Conservation (phyloP, 148 eudicot species). For the Limonium bicolor region DNA sequence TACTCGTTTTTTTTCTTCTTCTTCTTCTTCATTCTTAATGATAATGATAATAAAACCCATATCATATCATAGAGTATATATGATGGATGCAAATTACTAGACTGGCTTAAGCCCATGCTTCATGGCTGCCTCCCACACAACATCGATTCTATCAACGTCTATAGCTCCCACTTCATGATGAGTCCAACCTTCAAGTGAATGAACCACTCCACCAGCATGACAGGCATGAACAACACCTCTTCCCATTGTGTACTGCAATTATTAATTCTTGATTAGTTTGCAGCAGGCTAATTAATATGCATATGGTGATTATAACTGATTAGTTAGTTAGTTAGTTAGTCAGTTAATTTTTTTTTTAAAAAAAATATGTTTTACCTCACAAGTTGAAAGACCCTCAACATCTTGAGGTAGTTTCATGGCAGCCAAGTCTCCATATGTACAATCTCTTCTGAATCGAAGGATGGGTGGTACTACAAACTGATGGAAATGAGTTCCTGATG, state of each 20-base stretch:
- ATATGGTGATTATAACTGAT: too few relatives aligned
- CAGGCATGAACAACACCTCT: conserved; percentile 80
- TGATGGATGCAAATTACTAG: too few relatives aligned
- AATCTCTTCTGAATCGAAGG: conserved; percentile 40
- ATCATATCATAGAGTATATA: too few relatives aligned
- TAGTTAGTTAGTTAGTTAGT: too few relatives aligned
- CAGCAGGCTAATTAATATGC: too few relatives aligned
- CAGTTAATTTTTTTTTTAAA: too few relatives aligned
- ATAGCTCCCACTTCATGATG: conserved; percentile 82
- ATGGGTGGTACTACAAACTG: conserved; percentile 81
- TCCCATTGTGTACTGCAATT: conserved; percentile 70
- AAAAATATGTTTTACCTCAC: too few relatives aligned
- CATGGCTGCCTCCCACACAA: conserved; percentile 67
- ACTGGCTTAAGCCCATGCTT: conserved; percentile 55
- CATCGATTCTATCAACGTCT: conserved; percentile 57
- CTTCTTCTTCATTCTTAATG: too few relatives aligned
- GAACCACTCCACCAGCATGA: conserved; percentile 81
- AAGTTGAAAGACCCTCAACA: conserved; percentile 43
- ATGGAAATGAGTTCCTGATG: conserved; percentile 58
- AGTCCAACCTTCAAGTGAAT: conserved; percentile 53
- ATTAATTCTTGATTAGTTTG: too few relatives aligned
- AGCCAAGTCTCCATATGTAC: conserved; percentile 67
- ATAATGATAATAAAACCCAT: too few relatives aligned
- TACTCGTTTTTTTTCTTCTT: too few relatives aligned
- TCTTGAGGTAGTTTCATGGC: conserved; percentile 65